A percentile compares a stretch with the other conserved stretches of the same genome.
Conservation (phyloP, 352 stramenopile species). For the Globisporangium iwayamae region DNA sequence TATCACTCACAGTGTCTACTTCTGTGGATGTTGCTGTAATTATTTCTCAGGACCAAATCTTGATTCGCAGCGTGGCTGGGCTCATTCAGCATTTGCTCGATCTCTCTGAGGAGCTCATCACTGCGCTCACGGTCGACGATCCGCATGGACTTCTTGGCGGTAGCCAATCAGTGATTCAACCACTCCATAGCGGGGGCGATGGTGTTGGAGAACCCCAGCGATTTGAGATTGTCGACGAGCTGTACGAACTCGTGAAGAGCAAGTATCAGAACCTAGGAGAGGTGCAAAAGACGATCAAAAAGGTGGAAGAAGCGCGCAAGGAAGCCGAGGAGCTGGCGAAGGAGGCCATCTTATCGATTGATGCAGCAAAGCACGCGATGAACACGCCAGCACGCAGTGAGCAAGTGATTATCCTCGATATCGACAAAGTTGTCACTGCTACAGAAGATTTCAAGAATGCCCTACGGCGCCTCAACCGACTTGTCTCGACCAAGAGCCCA, state of each 20-base stretch:
- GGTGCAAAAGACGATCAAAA: constrained; percentile 13
- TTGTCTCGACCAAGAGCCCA: constrained; percentile 36
- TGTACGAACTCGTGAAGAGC: constrained; percentile 21
- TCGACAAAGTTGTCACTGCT: constrained; percentile 20
- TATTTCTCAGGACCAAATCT: constrained; percentile 27
- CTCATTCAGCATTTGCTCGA: constrained; percentile 36
- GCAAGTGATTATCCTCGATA: constrained; percentile 29
- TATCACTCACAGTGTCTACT: background rate
- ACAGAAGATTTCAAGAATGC: constrained; percentile 33
- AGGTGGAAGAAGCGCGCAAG: constrained; percentile 4
- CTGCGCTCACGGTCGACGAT: constrained; percentile 8
- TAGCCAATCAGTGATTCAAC: background rate
- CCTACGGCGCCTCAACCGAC: constrained; percentile 23
- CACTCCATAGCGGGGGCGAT: background rate
- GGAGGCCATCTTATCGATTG: background rate
- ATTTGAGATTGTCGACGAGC: constrained; percentile 21
- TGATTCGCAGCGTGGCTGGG: constrained; percentile 27
- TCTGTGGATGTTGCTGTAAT: background rate
- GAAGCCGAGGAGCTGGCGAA: constrained; percentile 7
- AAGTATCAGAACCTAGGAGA: constrained; percentile 23
- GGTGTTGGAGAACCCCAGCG: background rate
- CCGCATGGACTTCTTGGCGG: constrained; percentile 11
- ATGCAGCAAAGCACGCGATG: background rate
- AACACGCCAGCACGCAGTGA: background rate
- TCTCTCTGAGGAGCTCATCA: constrained; percentile 27